Base-by-base conservation (phyloP, 129 eudicot genomes). In the Flaveria trinervia region DNA sequence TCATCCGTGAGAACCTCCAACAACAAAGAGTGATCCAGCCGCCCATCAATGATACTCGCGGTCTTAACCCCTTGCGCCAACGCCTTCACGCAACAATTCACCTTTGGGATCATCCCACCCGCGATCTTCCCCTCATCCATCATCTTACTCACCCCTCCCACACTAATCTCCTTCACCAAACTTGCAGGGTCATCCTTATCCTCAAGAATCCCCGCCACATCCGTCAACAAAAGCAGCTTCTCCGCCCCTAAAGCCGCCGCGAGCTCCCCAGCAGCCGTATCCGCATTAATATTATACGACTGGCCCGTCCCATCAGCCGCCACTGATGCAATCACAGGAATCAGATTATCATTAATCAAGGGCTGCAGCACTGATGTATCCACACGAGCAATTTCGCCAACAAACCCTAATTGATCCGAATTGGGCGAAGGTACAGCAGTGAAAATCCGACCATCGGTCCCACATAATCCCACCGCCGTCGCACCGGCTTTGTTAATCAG, bases 51-150 rank as follows among this genome's bases (percentile, higher is more conserved):
- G n/a, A 94, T 94, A 74, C 98, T 91, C 0, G 98, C 85, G 0
- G 97, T 91, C 20, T 85, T 74, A 50, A 94, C 97, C 52, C 98
- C 98, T 76, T 87, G 86, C 3, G 89, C 87, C 13, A 94, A 71
- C 1, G 97, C 84, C 67, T 91, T 81, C 39, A 94, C 85, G 59
- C 97, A 94, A 23, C 98, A 94, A 68, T 87, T 94, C 74, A 94
- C 97, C 72, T 94, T 94, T 0, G 98, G 97, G 18, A 94, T 94
- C 98, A 94, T 91, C 81, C 98, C 97, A 71, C 97, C 97, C 0
- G 85, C 97, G 62, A 94, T 86, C 74, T 83, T 89, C 56, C 99
- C 99, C 3, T 86, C 96, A 13, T 81, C 88, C 55, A 86, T 84
- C 99, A 94, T 91, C 79, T 67, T 89, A 85, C 79, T 88, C 68